phyloP scores from a whole-genome alignment of 306 rosid species.

The Castanea crenata region DNA sequence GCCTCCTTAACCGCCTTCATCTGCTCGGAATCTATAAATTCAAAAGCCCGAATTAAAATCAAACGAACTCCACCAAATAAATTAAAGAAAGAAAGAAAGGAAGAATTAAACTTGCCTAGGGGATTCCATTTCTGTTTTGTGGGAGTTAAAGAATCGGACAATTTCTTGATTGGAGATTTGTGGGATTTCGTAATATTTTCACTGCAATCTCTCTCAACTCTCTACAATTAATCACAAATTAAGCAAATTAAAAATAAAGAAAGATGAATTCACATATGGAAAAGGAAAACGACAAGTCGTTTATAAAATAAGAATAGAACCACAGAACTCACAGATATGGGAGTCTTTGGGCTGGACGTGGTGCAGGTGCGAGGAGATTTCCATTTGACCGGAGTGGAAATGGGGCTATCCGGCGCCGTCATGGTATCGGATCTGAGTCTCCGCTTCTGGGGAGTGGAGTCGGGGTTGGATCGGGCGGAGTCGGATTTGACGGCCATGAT shows the following conservation, averaged over 20 bases:
- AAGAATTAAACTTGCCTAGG: constrained; percentile 38
- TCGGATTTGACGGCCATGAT: background rate
- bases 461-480: constrained; percentile 6
- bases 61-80: background rate
- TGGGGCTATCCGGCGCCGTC: constrained; percentile 24
- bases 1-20: constrained; percentile 64
- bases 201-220: constrained; percentile 4
- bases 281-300: background rate
- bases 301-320: background rate
- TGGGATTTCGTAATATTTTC: constrained; percentile 13
- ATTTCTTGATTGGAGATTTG: constrained; percentile 16
- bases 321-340: constrained; percentile 26
- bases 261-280: background rate
- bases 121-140: constrained; percentile 64
- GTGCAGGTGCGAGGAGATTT: constrained; percentile 49
- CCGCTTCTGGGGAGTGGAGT: constrained; percentile 41
- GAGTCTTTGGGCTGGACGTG: constrained; percentile 23
- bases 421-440: constrained; percentile 38
- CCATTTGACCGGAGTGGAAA: constrained; percentile 31
- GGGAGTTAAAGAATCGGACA: constrained; percentile 4
- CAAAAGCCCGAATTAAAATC: background rate
- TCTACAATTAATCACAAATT: constrained; percentile 32
- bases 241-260: background rate
- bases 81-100: too few relatives aligned
- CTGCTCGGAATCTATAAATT: constrained; percentile 55